A percentile compares a stretch with the other conserved stretches of the same genome.
These are phyloP conservation scores for Kentomonas sorsogonicus DNA, from an alignment of 208 protist genomes.

Conservation along the genomic window DNA sequence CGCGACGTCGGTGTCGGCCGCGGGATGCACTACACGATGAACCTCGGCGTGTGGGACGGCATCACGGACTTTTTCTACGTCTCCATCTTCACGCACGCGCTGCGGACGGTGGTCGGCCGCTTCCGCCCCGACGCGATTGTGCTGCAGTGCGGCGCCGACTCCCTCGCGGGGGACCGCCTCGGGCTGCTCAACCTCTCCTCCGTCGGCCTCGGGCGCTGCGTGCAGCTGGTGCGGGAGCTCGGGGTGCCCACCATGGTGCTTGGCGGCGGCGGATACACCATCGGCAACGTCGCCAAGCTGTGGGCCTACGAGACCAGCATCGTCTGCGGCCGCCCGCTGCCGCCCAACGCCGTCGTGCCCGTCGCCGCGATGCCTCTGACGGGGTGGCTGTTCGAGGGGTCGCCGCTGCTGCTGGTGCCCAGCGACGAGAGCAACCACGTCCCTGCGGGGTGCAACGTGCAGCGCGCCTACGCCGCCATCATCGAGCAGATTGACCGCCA, in stretches of 20 bases:
- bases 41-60: slow-evolving; percentile 84
- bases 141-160: slow-evolving; percentile 99
- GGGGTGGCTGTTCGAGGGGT: slow-evolving; percentile 82
- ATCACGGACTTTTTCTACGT: slow-evolving; percentile 89
- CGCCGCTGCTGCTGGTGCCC: slow-evolving; percentile 60
- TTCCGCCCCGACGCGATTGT: slow-evolving; percentile 95
- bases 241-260: slow-evolving; percentile 95
- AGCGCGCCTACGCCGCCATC: slow-evolving; percentile 56
- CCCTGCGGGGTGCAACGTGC: slow-evolving; percentile 53
- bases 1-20: slow-evolving; percentile 74
- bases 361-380: slow-evolving; percentile 61
- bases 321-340: slow-evolving; percentile 59
- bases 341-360: slow-evolving; percentile 59
- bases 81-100: slow-evolving; percentile 68
- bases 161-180: slow-evolving; percentile 95
- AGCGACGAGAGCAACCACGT: slow-evolving; percentile 68
- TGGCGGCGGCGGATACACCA: slow-evolving; percentile 99
- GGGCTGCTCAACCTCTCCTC: slow-evolving; percentile 92
- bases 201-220: slow-evolving; percentile 92
- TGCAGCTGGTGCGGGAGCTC: slow-evolving; percentile 91
- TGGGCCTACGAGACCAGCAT: slow-evolving; percentile 95
- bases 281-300: slow-evolving; percentile 97
- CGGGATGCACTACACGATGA: slow-evolving; percentile 84
- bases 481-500: slow-evolving; percentile 75
- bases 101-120: slow-evolving; percentile 38